These are phyloP conservation scores for Iris pallida DNA, from an alignment of 116 monocot species.

Conservation along the genomic window DNA sequence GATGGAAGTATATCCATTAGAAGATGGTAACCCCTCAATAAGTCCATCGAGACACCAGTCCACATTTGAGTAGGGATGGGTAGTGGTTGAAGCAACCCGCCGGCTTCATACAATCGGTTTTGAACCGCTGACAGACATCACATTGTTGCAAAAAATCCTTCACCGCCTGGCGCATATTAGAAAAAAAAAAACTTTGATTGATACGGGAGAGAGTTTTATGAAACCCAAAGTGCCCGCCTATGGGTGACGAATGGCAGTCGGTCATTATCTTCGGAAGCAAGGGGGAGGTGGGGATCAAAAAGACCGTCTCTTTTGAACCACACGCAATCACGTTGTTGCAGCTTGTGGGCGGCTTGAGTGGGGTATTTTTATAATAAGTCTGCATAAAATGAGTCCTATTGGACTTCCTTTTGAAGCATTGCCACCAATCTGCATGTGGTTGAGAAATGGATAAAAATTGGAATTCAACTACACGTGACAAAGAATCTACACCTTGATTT, in stretches of 20 bases:
- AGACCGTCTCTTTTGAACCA: background rate
- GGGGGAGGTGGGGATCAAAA: background rate
- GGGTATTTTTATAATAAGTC: background rate
- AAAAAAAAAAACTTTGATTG: no score
- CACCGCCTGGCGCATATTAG: no score
- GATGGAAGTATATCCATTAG: background rate
- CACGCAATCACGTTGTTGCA: background rate
- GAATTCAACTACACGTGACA: background rate
- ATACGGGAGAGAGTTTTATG: no score
- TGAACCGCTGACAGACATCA: background rate
- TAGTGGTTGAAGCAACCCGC: background rate
- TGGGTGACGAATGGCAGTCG: no score
- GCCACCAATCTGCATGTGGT: background rate
- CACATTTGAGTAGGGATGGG: background rate
- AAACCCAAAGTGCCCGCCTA: no score
- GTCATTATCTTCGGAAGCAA: background rate
- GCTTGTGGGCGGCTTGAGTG: background rate
- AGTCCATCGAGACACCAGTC: background rate
- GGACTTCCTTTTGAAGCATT: background rate
- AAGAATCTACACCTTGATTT: background rate
- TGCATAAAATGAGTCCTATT: background rate
- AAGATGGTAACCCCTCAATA: background rate
- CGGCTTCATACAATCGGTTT: no score
- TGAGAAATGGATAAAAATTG: background rate
- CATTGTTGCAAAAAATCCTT: background rate